These are phyloP conservation scores for Kazachstania africana DNA, from an alignment of 805 yeast species.

Conservation along the genomic window DNA sequence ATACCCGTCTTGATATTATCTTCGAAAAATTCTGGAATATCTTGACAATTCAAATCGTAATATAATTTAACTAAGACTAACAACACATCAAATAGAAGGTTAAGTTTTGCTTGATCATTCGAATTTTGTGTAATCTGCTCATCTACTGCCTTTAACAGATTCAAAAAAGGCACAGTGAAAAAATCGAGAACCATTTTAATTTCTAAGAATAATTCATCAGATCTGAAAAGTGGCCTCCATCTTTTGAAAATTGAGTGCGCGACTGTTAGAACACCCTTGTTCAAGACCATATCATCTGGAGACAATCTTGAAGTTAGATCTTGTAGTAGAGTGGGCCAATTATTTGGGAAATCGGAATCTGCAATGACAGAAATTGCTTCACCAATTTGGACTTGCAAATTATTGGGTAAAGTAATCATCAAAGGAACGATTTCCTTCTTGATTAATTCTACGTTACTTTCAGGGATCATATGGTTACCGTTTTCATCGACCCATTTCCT, in stretches of 20 bases:
- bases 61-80: slow-evolving; percentile 67
- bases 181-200: slow-evolving; percentile 77
- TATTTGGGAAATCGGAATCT: slow-evolving; percentile 87
- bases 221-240: slow-evolving; percentile 91
- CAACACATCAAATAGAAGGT: slow-evolving; percentile 55
- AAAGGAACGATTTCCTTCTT: slow-evolving; percentile 71
- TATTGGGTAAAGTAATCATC: slow-evolving; percentile 72
- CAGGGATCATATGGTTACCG: slow-evolving; percentile 58
- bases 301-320: slow-evolving; percentile 60
- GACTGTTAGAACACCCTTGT: slow-evolving; percentile 78
- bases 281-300: slow-evolving; percentile 52
- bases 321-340: slow-evolving; percentile 72
- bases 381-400: slow-evolving; percentile 84
- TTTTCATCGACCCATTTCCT: slow-evolving; percentile 86
- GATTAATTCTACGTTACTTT: slow-evolving; percentile 51
- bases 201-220: slow-evolving; percentile 81
- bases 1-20: slow-evolving; percentile 72
- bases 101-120: slow-evolving; percentile 39
- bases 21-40: slow-evolving; percentile 95
- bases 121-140: slow-evolving; percentile 39
- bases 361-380: slow-evolving; percentile 90
- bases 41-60: slow-evolving; percentile 93
- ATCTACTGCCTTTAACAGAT: slow-evolving; percentile 59
- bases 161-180: slow-evolving; percentile 69
- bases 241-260: slow-evolving; percentile 93